Evolutionary conservation across 768 basidiomycete genomes (phyloP).

Genomic region (Pholiota microspora): DNA sequence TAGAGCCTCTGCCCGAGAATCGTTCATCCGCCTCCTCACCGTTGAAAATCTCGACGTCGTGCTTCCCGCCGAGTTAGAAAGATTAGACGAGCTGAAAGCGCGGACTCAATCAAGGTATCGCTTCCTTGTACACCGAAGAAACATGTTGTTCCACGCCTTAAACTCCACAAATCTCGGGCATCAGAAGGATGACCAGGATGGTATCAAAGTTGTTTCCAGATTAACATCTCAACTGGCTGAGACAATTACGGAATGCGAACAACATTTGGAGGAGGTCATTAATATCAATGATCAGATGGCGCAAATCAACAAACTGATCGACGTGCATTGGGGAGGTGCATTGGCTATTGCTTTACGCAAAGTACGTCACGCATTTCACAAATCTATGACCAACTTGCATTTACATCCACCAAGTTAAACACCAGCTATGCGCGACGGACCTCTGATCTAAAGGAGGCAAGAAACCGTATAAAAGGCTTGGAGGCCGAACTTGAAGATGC

Average conservation of each 20-base stretch:
- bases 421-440: slow-evolving; percentile 67
- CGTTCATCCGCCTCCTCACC: slow-evolving; percentile 69
- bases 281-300: slow-evolving; percentile 59
- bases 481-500: slow-evolving; percentile 77
- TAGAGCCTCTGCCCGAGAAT: slow-evolving; percentile 62
- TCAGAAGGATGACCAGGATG: slow-evolving; percentile 36
- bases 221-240: slow-evolving; percentile 61
- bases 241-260: slow-evolving; percentile 56
- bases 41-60: slow-evolving; percentile 57
- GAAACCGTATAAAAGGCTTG: slow-evolving; percentile 49
- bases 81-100: slow-evolving; percentile 50
- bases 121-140: slow-evolving; percentile 62
- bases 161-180: slow-evolving; percentile 45
- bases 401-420: slow-evolving; percentile 46
- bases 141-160: slow-evolving; percentile 71
- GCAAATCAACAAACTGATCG: slow-evolving; percentile 59
- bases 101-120: slow-evolving; percentile 64
- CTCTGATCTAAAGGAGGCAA: slow-evolving; percentile 49
- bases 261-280: slow-evolving; percentile 54
- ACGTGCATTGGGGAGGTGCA: slow-evolving; percentile 73
- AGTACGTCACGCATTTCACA: slow-evolving; percentile 25
- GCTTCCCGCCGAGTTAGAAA: slow-evolving; percentile 57
- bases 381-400: neutral
- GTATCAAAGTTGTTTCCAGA: slow-evolving; percentile 33
- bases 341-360: slow-evolving; percentile 77